Percentiles rank a stretch among this genome's conserved stretches.
phyloP scores from a whole-genome alignment of 352 stramenopile species.

The Salisapilia sapeloensis region DNA sequence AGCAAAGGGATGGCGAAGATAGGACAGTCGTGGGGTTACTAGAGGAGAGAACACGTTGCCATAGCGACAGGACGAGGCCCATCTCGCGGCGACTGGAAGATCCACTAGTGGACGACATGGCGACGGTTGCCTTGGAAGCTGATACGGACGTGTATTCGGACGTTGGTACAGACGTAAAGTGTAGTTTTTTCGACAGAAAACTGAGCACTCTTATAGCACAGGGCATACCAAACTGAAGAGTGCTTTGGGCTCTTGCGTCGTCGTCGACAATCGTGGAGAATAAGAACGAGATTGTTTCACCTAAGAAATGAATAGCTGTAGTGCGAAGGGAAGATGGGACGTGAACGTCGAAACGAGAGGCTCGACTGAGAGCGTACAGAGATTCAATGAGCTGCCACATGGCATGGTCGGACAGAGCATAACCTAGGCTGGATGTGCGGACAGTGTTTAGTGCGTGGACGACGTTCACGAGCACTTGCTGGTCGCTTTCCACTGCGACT shows the following conservation, averaged over 20 bases:
- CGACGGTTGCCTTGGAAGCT: not conserved
- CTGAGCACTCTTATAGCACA: conserved; percentile 65
- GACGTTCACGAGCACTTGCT: conserved; percentile 85
- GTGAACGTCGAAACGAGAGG: conserved; percentile 40
- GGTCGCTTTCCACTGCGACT: conserved; percentile 77
- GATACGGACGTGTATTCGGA: not conserved
- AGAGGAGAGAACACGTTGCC: conserved; percentile 21
- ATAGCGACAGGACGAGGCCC: too few species aligned
- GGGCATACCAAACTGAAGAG: conserved; percentile 38
- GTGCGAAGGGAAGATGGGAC: conserved; percentile 42
- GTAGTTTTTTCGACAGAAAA: conserved; percentile 65
- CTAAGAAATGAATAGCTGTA: conserved; percentile 39
- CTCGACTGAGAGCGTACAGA: conserved; percentile 87
- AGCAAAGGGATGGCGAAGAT: conserved; percentile 63
- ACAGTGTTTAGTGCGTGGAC: conserved; percentile 89
- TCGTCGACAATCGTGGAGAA: conserved; percentile 70
- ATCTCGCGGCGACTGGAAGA: conserved; percentile 30
- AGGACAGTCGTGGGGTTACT: conserved; percentile 28
- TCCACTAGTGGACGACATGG: conserved; percentile 3
- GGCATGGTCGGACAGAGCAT: conserved; percentile 79
- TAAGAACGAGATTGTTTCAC: conserved; percentile 42
- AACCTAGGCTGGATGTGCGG: conserved; percentile 70
- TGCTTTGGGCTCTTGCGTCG: conserved; percentile 6
- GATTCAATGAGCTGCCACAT: conserved; percentile 93
- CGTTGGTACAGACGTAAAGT: conserved; percentile 1